Base-by-base conservation (phyloP, 192 early-diverging fungal species). In the Dissophora ornata region DNA sequence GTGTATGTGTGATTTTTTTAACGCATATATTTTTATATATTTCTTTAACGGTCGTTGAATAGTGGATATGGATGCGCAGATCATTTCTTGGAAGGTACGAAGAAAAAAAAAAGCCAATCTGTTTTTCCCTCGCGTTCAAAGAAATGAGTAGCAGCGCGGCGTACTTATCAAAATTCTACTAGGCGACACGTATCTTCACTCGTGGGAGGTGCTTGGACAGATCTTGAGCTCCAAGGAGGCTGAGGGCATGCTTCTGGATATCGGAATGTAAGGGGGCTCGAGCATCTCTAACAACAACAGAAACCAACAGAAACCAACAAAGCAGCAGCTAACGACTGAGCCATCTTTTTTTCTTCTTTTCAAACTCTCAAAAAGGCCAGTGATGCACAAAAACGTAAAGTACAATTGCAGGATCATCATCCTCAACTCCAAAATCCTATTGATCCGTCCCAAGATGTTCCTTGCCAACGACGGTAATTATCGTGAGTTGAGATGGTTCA, bases 381-480 rank as follows among this genome's bases (percentile, higher is more conserved):
- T 99, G 25, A 82, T 90, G 78, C 95, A 98, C 79, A 92, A 94
- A 79, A 87, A 90, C 70, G 87, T 92, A 32, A 93, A 93, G 53
- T 99, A 98, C 87, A 99, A 99, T 84, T 98, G 97, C 80, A 92
- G 96, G n/a, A 84, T 99, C 18, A 79, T 98, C 21, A 84, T 97
- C 32, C 82, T 88, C 26, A 86, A 97, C 77, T 82, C 87, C 2
- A 84, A 87, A 62, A 94, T 99, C 53, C 82, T 98, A 15, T 75
- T 99, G 71, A 98, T 99, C 47, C 89, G 98, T 2, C 98, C 98
- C n/a, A 99, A 99, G 69, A 86, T 97, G 82, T 91, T 85, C 62
- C 62, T 99, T 69, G 98, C 98, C 19, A 98, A 98, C 67, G 97
- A 98, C 71, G 97, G 97, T 19, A 98, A 98, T 75, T 99, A 99